A percentile compares a stretch with the other conserved stretches of the same genome.
Evolutionary conservation across 139 green algal species (phyloP).

Genomic region (Chlamydomonas applanata): DNA sequence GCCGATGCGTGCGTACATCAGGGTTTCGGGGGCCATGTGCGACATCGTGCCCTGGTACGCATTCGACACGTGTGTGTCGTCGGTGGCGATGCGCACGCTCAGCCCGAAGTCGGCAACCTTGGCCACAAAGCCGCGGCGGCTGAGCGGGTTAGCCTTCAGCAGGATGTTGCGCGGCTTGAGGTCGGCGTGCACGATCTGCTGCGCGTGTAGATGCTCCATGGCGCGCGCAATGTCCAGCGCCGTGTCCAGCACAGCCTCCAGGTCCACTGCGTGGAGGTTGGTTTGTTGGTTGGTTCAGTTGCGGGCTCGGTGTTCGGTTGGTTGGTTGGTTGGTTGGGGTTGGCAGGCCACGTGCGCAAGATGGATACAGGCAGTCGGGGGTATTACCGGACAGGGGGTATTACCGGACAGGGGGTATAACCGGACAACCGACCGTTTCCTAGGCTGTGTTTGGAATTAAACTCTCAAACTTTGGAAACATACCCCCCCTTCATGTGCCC

Average conservation of each 20-base stretch:
- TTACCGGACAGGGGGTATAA: too few relatives aligned
- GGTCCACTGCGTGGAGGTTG: neutral
- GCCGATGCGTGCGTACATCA: neutral
- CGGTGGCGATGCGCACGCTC: conserved; percentile 27
- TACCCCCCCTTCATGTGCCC: too few relatives aligned
- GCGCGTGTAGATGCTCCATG: conserved; percentile 44
- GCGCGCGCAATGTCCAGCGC: conserved; percentile 44
- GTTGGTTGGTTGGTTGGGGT: too few relatives aligned
- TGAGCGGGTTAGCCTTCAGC: conserved; percentile 19
- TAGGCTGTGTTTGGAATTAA: too few relatives aligned
- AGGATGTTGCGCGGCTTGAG: conserved; percentile 47
- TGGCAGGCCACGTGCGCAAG: too few relatives aligned
- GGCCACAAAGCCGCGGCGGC: conserved; percentile 9
- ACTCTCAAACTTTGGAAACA: too few relatives aligned
- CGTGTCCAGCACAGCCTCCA: conserved; percentile 12
- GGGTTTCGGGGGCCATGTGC: conserved; percentile 31
- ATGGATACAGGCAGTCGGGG: too few relatives aligned
- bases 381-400: too few relatives aligned
- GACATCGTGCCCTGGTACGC: conserved; percentile 45
- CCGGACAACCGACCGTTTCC: too few relatives aligned
- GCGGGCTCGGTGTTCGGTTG: too few relatives aligned
- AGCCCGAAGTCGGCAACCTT: conserved; percentile 49
- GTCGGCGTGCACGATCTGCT: conserved; percentile 47
- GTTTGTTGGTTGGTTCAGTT: too few relatives aligned
- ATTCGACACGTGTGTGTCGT: conserved; percentile 37